Conservation (phyloP, 345 rosid genomes). For the Eucalyptus cloeziana region DNA sequence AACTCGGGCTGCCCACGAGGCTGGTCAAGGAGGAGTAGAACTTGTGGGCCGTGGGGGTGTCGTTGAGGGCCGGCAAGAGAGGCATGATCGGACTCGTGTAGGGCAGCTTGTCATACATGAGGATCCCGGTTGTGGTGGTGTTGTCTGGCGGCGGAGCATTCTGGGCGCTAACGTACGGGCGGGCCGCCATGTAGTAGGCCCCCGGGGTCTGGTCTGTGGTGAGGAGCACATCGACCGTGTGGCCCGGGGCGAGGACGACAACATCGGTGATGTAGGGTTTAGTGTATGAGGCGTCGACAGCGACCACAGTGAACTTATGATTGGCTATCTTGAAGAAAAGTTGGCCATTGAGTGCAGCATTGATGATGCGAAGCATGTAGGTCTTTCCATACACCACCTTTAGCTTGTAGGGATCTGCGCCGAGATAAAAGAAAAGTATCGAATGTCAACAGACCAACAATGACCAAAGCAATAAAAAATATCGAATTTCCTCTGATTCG, state of each 20-base stretch:
- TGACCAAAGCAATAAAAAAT: background rate
- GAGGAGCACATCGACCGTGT: constrained; percentile 59
- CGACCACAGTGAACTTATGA: constrained; percentile 73
- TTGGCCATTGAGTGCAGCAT: constrained; percentile 80
- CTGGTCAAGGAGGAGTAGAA: constrained; percentile 47
- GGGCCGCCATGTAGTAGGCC: constrained; percentile 77
- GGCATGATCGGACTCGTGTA: constrained; percentile 42
- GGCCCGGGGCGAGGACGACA: constrained; percentile 57
- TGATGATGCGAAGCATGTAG: constrained; percentile 72
- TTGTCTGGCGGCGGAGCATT: constrained; percentile 6
- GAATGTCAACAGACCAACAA: background rate
- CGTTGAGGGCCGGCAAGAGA: constrained; percentile 36
- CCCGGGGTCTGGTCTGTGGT: constrained; percentile 42
- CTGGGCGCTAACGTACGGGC: constrained; percentile 38
- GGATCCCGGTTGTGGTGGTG: constrained; percentile 61
- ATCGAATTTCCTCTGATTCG: background rate
- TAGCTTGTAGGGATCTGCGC: constrained; percentile 44
- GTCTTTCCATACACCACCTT: constrained; percentile 51
- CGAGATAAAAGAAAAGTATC: background rate
- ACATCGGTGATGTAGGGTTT: constrained; percentile 54
- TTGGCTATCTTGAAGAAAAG: constrained; percentile 80
- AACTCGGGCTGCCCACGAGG: constrained; percentile 31
- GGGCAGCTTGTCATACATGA: constrained; percentile 24
- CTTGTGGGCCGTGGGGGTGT: constrained; percentile 59
- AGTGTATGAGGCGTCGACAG: constrained; percentile 61